Conservation (phyloP, 495 filamentous ascomycete genomes). For the Trichoderma gamsii region DNA sequence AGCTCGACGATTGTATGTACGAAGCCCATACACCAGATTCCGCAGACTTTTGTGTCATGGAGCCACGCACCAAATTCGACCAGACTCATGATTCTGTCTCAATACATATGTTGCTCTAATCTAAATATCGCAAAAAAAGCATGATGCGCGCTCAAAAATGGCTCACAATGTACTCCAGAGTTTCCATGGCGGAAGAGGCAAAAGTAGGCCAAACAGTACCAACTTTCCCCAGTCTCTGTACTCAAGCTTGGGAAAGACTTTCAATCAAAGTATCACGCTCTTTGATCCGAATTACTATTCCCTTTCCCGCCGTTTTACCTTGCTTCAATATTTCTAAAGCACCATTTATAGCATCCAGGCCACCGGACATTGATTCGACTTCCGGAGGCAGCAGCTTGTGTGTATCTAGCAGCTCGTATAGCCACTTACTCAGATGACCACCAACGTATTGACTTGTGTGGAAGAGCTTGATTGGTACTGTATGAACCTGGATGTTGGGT, state of each 20-base stretch:
- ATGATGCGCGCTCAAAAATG: too few relatives aligned
- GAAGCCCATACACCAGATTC: too few relatives aligned
- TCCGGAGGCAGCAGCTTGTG: constrained; percentile 8
- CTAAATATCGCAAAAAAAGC: too few relatives aligned
- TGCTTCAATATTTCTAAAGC: constrained; percentile 9
- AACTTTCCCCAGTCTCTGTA: too few relatives aligned
- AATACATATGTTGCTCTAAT: too few relatives aligned
- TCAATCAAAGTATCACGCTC: constrained; percentile 22
- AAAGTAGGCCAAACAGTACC: too few relatives aligned
- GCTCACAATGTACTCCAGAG: too few relatives aligned
- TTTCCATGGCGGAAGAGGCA: too few relatives aligned
- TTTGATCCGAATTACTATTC: constrained; percentile 7
- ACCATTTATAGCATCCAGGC: constrained; percentile 8
- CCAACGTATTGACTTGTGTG: constrained; percentile 30
- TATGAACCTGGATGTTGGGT: constrained; percentile 45
- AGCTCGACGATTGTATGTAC: too few relatives aligned
- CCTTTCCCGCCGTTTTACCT: constrained; percentile 7
- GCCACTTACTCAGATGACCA: constrained; percentile 15
- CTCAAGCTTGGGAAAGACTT: neutral
- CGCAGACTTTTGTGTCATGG: too few relatives aligned
- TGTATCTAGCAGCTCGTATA: constrained; percentile 13
- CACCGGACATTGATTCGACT: neutral
- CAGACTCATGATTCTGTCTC: too few relatives aligned
- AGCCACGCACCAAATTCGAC: too few relatives aligned
- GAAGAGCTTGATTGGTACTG: constrained; percentile 64